phyloP scores from a whole-genome alignment of 1,284 basidiomycete genomes.

The Leccinum pachyderme region DNA sequence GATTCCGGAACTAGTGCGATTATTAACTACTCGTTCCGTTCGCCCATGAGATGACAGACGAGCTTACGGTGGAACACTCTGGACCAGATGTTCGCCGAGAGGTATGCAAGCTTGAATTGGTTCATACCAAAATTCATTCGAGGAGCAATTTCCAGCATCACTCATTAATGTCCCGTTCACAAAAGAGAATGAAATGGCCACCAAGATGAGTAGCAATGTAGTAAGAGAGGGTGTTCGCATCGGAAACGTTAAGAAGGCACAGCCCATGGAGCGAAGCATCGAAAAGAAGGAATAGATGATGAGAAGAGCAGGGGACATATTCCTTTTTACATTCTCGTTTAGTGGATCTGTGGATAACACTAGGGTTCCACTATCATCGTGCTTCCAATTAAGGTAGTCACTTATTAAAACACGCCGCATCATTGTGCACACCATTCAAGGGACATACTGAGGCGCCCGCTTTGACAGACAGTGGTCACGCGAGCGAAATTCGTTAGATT shows the following conservation, averaged over 20 bases:
- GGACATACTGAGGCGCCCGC: background rate
- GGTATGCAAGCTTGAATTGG: conserved; percentile 12
- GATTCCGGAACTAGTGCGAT: conserved; percentile 7
- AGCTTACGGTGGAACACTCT: conserved; percentile 13
- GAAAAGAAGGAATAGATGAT: background rate
- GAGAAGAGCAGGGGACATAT: background rate
- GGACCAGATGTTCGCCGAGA: conserved; percentile 4
- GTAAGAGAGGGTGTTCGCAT: background rate
- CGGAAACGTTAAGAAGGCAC: conserved; percentile 12
- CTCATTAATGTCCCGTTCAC: conserved; percentile 8
- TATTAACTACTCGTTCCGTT: background rate
- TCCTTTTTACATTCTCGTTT: conserved; percentile 3
- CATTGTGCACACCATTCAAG: background rate
- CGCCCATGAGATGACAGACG: background rate
- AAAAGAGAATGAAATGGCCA: conserved; percentile 5
- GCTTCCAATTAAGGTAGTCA: conserved; percentile 4
- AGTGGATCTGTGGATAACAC: conserved; percentile 3
- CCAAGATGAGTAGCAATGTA: conserved; percentile 2
- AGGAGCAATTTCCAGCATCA: conserved; percentile 13
- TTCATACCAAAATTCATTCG: conserved; percentile 18
- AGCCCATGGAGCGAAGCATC: background rate
- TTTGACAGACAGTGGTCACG: conserved; percentile 5
- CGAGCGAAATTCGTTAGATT: conserved; percentile 28
- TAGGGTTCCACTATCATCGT: conserved; percentile 3
- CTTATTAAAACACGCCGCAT: background rate